phyloP scores from a whole-genome alignment of 768 basidiomycete genomes.

The Mycena polygramma region DNA sequence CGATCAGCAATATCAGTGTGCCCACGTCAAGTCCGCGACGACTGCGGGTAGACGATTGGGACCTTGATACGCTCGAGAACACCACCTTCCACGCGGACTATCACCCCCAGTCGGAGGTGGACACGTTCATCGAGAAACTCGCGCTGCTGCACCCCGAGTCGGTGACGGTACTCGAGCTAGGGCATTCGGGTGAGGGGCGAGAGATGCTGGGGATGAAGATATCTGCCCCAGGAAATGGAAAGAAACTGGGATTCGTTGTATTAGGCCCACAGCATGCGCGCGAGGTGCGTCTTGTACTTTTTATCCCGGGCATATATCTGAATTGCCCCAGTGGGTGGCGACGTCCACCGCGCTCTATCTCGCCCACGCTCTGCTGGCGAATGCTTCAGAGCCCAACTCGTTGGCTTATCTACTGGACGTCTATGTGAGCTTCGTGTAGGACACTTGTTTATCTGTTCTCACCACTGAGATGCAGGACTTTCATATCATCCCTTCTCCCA shows the following conservation, averaged over 20 bases:
- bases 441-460: too few relatives aligned
- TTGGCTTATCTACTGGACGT: constrained; percentile 63
- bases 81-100: constrained; percentile 60
- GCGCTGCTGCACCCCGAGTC: constrained; percentile 60
- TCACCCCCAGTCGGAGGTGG: constrained; percentile 67
- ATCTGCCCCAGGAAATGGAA: constrained; percentile 41
- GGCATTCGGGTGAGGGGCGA: constrained; percentile 69
- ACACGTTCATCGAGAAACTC: constrained; percentile 65
- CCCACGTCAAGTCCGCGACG: constrained; percentile 12
- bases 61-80: constrained; percentile 50
- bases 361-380: constrained; percentile 74
- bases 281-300: constrained; percentile 60
- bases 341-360: constrained; percentile 80
- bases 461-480: constrained; percentile 56
- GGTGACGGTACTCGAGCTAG: constrained; percentile 62
- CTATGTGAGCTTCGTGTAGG: constrained; percentile 59
- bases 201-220: constrained; percentile 70
- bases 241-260: constrained; percentile 73
- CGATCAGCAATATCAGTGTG: constrained; percentile 24
- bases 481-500: constrained; percentile 75
- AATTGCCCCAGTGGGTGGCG: constrained; percentile 76
- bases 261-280: constrained; percentile 82
- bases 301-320: not conserved
- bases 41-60: constrained; percentile 44
- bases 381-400: constrained; percentile 60